Base-by-base conservation (phyloP, 139 green algal species). In the Ettlia oleoabundans region DNA sequence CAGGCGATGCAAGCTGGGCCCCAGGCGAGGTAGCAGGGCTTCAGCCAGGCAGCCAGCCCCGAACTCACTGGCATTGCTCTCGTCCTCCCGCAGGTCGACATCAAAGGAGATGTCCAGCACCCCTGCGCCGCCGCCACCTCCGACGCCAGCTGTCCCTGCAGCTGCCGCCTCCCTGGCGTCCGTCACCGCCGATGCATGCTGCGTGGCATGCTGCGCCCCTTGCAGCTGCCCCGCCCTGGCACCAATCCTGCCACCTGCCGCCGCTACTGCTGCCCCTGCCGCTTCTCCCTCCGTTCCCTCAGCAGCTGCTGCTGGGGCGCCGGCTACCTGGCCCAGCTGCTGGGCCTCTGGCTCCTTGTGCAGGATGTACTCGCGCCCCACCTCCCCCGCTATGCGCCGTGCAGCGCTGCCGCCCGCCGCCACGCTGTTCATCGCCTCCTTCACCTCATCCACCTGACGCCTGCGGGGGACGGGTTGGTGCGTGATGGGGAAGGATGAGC, bases 351-450 rank as follows among this genome's bases (percentile, higher is more conserved):
- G 28, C 1, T 92, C 87, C 40, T 55, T 81, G 15, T 86, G 61
- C 85, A 96, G 83, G 18, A 96, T 87, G 71, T 92, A 96, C 82
- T 96, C 90, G n/a, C 89, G 86, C 1, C 71, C 84, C 4, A 74
- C 73, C 70, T 96, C 90, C 0, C 82, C 84, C 30, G 92, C 92
- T 52, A 96, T 90, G 71, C 84, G 87, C 35, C 76, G 71, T 6
- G 85, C 65, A 4, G 38, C 58, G 22, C 68, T 66, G 9, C 33
- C 55, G 40, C 63, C 67, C 1, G 32, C 47, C 15, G 70, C 70
- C 28, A 80, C 37, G 5, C 33, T 42, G 58, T 87, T 87, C n/a
- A 88, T 69, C 2, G 68, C 73, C 40, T 86, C 86, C 72, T 80
- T 84, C 42, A 92, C 74, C 43, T 80, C 75, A 26, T 90, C 81